phyloP scores from a whole-genome alignment of 2,329 filamentous ascomycete species.

The Arthrinium puccinioides region DNA sequence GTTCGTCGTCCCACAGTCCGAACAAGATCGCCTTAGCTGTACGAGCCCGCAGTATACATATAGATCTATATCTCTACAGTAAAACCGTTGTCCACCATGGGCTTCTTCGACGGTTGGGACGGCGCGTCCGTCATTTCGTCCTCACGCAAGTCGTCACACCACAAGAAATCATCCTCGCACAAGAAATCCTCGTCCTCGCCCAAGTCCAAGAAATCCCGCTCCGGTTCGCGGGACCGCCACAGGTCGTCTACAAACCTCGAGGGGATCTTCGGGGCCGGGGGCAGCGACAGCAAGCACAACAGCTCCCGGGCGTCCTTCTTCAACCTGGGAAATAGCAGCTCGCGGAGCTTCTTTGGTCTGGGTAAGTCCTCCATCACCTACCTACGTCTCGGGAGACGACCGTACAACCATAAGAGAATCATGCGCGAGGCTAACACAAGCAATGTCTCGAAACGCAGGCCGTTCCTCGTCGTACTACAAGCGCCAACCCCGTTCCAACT shows the following conservation, averaged over 20 bases:
- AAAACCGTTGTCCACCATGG: constrained; percentile 19
- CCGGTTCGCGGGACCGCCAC: constrained; percentile 11
- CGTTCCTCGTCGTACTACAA: constrained; percentile 64
- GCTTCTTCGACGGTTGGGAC: constrained; percentile 23
- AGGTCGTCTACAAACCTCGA: constrained; percentile 6
- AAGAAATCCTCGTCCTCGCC: constrained; percentile 20
- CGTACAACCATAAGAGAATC: too few species aligned
- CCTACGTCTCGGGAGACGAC: too few species aligned
- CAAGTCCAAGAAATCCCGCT: constrained; percentile 13
- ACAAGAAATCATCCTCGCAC: constrained; percentile 13
- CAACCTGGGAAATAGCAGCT: constrained; percentile 22
- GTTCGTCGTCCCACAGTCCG: neutral
- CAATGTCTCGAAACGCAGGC: constrained; percentile 22
- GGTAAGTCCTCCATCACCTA: constrained; percentile 11
- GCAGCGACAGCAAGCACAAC: constrained; percentile 3
- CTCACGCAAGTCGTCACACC: constrained; percentile 13
- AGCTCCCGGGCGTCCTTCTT: constrained; percentile 16
- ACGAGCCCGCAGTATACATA: too few species aligned
- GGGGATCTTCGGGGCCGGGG: constrained; percentile 2
- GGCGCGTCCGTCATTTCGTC: constrained; percentile 16
- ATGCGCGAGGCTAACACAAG: neutral
- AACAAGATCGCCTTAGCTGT: neutral
- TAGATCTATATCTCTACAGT: neutral
- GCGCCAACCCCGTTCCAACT: constrained; percentile 73
- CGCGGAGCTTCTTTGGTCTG: constrained; percentile 22